Evolutionary conservation across 2,329 filamentous ascomycete species (phyloP), one percentile per base, ranked within the genome.

Genomic region (Colletotrichum viniferum): DNA sequence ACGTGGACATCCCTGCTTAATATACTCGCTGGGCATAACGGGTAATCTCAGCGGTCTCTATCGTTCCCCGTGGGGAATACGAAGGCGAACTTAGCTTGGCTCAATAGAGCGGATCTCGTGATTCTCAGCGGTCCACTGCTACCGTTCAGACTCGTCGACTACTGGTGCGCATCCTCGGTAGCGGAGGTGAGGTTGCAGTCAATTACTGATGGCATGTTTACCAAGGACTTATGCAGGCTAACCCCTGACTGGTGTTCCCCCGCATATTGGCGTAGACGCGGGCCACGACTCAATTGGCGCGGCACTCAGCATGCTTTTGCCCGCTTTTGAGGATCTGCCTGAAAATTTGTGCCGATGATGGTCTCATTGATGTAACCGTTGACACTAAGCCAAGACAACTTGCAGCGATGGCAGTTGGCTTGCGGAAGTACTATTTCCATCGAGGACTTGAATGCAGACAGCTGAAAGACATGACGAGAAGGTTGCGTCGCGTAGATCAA

Each of bases 161-260:
- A 76, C 74, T 76, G 71, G 74, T 52, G 74, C 71, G 74, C 74
- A 76, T 76, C 28, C 7, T 48, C 32, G 43, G 62, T 34, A 38
- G 63, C 48, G 55, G 61, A 70, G 52, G 18, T 61, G 61, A 76
- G 52, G 74, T 74, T 76, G 56, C 74, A 74, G 13, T 30, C 55
- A 24, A 36, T n/a, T 16, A 38, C 5, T 28, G 26, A 24, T 32
- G 10, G 24, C 60, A 43, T 64, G 48, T 64, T 48, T 8, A 24
- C 14, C 32, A 10, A 32, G 58, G 28, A 7, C 28, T 30, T 36
- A 16, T 43, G 24, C 32, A 60, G 34, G 48, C 16, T 18, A 14
- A 38, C 21, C 38, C 61, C 36, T 30, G 21, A 28, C 32, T 61
- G 8, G 9, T 14, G 10, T 32, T 32, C 56, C 68, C 52, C 72